Evolutionary conservation across 441 rosid genomes (phyloP).

Genomic region (Metrosideros polymorpha): DNA sequence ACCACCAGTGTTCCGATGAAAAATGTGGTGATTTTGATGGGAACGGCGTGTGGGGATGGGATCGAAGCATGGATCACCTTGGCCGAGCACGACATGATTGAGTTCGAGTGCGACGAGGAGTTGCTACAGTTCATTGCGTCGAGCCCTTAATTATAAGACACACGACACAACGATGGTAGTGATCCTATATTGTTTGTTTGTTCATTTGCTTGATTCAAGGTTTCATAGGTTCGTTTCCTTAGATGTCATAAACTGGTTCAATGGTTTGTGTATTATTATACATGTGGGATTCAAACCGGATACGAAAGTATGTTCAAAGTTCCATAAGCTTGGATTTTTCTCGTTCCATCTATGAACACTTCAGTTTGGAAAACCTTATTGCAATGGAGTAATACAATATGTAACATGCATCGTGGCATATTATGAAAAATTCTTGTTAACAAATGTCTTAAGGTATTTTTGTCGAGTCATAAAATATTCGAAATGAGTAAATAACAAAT

Average conservation of each 20-base stretch:
- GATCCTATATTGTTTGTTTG: neutral
- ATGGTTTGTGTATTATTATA: neutral
- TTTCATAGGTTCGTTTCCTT: neutral
- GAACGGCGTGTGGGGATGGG: neutral
- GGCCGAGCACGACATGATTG: neutral
- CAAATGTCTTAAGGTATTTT: no score
- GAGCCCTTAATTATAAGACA: neutral
- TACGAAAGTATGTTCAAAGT: no score
- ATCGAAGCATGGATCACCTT: neutral
- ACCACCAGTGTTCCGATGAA: neutral
- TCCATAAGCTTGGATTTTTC: neutral
- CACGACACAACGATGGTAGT: neutral
- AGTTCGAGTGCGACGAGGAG: neutral
- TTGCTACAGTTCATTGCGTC: neutral
- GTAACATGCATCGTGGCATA: no score
- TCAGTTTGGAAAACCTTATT: neutral
- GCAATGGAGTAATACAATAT: no score
- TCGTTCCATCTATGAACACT: neutral
- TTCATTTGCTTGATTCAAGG: neutral
- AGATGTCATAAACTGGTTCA: neutral
- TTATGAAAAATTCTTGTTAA: no score
- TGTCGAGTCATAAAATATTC: no score
- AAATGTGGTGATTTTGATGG: neutral
- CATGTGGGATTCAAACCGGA: neutral
- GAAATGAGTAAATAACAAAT: no score